Evolutionary conservation across 176 grass and related monocot genomes (phyloP).

Genomic region (Avena sativa): DNA sequence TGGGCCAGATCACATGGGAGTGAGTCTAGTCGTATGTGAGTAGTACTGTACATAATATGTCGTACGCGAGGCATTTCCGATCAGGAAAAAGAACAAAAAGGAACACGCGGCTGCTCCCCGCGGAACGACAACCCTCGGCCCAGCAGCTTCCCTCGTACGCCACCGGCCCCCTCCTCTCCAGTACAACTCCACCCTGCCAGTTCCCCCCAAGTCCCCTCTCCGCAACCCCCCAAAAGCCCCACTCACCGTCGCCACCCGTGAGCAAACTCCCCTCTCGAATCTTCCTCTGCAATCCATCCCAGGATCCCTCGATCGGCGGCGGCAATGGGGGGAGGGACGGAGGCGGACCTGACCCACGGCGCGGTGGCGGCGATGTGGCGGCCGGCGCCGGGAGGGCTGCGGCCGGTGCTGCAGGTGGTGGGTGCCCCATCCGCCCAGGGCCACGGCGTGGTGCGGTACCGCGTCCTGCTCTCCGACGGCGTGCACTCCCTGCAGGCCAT

Average conservation of each 20-base stretch:
- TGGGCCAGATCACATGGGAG: too few species aligned
- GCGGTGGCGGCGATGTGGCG: conserved; percentile 60
- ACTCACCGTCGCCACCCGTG: background rate
- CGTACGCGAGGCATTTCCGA: too few species aligned
- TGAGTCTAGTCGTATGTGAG: too few species aligned
- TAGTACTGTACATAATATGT: too few species aligned
- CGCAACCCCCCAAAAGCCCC: background rate
- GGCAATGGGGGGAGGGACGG: conserved; percentile 3
- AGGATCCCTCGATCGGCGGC: background rate
- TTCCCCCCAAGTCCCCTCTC: background rate
- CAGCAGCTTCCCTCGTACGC: background rate
- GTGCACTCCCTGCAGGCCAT: conserved; percentile 67
- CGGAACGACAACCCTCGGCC: background rate
- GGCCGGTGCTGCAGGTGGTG: conserved; percentile 78
- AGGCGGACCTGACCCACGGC: conserved; percentile 48
- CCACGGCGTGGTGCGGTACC: conserved; percentile 49
- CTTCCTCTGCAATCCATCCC: background rate
- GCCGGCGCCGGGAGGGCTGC: background rate
- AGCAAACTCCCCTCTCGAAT: background rate
- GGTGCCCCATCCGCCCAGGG: conserved; percentile 28
- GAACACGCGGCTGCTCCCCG: background rate
- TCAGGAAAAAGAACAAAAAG: too few species aligned
- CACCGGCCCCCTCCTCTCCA: background rate
- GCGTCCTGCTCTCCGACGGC: conserved; percentile 88
- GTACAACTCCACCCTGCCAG: background rate